Evolutionary conservation across 352 stramenopile species (phyloP).

Genomic region (Globisporangium acanthophoron): DNA sequence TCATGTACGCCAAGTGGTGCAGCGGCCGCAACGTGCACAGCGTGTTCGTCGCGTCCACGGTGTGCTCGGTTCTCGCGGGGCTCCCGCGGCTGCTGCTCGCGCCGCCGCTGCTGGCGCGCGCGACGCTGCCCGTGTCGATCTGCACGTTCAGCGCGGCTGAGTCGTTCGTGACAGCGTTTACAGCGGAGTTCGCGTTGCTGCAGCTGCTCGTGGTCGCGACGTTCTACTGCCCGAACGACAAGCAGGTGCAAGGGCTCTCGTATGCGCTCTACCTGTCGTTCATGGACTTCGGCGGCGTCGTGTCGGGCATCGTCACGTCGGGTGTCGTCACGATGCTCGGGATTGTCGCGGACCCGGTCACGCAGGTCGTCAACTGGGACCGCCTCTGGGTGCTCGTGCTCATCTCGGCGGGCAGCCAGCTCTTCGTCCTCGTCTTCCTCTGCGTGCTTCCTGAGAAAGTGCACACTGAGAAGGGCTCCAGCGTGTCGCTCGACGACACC

Average conservation of each 20-base stretch:
- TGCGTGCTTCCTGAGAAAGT: slow-evolving; percentile 67
- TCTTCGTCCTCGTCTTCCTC: slow-evolving; percentile 67
- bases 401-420: slow-evolving; percentile 43
- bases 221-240: slow-evolving; percentile 59
- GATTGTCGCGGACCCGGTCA: slow-evolving; percentile 48
- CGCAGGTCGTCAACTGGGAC: slow-evolving; percentile 54
- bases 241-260: slow-evolving; percentile 59
- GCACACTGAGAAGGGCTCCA: slow-evolving; percentile 14
- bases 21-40: slow-evolving; percentile 55
- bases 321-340: slow-evolving; percentile 46
- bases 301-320: slow-evolving; percentile 60
- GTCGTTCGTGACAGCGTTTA: slow-evolving; percentile 75
- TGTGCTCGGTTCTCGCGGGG: slow-evolving; percentile 56
- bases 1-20: slow-evolving; percentile 70
- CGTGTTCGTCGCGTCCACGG: slow-evolving; percentile 71
- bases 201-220: slow-evolving; percentile 81
- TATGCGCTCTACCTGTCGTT: slow-evolving; percentile 81
- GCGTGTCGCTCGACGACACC: slow-evolving; percentile 3
- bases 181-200: slow-evolving; percentile 72
- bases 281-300: slow-evolving; percentile 81
- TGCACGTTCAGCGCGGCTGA: slow-evolving; percentile 64
- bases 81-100: slow-evolving; percentile 61
- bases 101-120: slow-evolving; percentile 27
- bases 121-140: slow-evolving; percentile 47
- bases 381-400: slow-evolving; percentile 59